Conservation (phyloP, 768 basidiomycete species). For the Crassisporium funariophilum region DNA sequence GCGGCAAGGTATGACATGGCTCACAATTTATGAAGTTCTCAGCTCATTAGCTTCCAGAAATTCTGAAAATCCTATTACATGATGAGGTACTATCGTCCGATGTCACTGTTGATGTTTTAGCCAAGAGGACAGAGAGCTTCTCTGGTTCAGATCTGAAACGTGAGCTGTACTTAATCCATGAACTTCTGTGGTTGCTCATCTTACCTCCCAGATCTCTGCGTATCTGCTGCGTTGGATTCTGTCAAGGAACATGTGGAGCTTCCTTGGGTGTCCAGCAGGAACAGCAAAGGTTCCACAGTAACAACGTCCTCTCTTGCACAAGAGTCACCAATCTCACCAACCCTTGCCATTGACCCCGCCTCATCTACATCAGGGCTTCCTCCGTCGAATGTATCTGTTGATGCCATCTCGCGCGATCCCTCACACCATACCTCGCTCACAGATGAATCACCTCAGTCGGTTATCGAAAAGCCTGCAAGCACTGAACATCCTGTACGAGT, state of each 20-base stretch:
- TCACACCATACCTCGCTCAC: not conserved
- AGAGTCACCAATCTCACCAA: not conserved
- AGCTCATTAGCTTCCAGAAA: slow-evolving; percentile 51
- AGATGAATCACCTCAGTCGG: not conserved
- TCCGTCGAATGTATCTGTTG: not conserved
- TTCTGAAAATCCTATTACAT: slow-evolving; percentile 83
- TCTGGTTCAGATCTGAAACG: slow-evolving; percentile 96
- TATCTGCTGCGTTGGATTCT: slow-evolving; percentile 88
- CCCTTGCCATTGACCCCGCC: not conserved
- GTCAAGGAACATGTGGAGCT: slow-evolving; percentile 83
- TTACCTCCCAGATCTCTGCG: slow-evolving; percentile 75
- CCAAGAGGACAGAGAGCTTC: slow-evolving; percentile 78
- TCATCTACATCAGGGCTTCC: too few species aligned
- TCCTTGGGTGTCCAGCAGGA: slow-evolving; percentile 82
- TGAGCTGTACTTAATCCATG: slow-evolving; percentile 39
- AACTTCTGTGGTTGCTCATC: slow-evolving; percentile 7
- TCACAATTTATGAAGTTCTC: slow-evolving; percentile 4
- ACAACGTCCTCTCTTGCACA: not conserved
- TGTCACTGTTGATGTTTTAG: slow-evolving; percentile 59
- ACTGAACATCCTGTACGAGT: slow-evolving; percentile 8
- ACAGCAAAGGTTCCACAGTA: too few species aligned
- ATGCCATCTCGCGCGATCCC: too few species aligned
- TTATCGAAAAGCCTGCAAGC: slow-evolving; percentile 2
- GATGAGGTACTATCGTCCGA: slow-evolving; percentile 73
- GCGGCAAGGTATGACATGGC: slow-evolving; percentile 65